These are phyloP conservation scores for Xerocomus potaroensis DNA, from an alignment of 768 basidiomycete species.

Conservation along the genomic window DNA sequence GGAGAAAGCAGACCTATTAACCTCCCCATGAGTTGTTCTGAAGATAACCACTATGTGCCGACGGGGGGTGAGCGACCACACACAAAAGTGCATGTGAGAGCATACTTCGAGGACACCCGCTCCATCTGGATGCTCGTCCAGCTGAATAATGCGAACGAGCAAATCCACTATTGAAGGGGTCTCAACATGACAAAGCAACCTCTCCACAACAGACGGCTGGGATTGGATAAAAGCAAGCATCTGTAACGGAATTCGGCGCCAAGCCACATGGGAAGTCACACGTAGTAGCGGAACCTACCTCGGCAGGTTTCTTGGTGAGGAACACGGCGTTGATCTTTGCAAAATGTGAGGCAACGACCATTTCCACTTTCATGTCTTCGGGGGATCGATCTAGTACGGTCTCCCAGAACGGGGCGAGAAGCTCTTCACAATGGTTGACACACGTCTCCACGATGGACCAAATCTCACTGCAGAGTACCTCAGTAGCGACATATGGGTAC, in stretches of 20 bases:
- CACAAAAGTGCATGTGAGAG: slow-evolving; percentile 32
- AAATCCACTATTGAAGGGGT: slow-evolving; percentile 90
- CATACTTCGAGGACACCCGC: slow-evolving; percentile 85
- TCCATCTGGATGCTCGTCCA: slow-evolving; percentile 80
- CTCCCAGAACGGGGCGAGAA: slow-evolving; percentile 91
- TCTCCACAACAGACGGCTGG: slow-evolving; percentile 76
- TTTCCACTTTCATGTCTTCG: slow-evolving; percentile 84
- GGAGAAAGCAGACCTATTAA: slow-evolving; percentile 84
- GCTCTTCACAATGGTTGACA: slow-evolving; percentile 60
- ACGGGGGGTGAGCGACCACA: slow-evolving; percentile 27
- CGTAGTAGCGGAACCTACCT: slow-evolving; percentile 54
- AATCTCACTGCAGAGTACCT: slow-evolving; percentile 93
- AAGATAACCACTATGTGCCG: slow-evolving; percentile 74
- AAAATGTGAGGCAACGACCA: slow-evolving; percentile 88
- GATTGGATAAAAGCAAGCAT: slow-evolving; percentile 90
- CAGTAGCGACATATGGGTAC: slow-evolving; percentile 90
- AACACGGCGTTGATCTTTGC: slow-evolving; percentile 91
- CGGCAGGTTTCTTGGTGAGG: slow-evolving; percentile 80
- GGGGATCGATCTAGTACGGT: slow-evolving; percentile 72
- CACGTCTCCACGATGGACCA: slow-evolving; percentile 94
- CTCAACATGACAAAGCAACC: slow-evolving; percentile 81
- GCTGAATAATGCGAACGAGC: slow-evolving; percentile 82
- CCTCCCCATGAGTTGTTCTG: slow-evolving; percentile 75
- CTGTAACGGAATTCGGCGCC: slow-evolving; percentile 40
- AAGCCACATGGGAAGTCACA: slow-evolving; percentile 16